A percentile compares a stretch with the other conserved stretches of the same genome.
Conservation (phyloP, 768 basidiomycete species). For the Psilocybe tampanensis region DNA sequence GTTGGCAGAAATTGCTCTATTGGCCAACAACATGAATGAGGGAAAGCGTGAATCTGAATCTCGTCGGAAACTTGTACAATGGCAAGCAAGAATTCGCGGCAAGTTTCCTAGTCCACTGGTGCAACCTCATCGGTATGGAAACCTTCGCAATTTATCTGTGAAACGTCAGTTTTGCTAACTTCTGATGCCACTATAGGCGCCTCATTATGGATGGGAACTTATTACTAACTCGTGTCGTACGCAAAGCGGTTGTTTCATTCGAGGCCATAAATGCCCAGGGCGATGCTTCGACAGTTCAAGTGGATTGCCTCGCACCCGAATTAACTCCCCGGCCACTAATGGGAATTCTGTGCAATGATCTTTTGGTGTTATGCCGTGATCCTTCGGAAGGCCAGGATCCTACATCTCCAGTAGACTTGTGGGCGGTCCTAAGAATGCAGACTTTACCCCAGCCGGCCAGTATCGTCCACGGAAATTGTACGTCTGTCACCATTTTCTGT, state of each 20-base stretch:
- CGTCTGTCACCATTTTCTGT: neutral
- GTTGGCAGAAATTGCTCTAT: slow-evolving; percentile 79
- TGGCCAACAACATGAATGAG: slow-evolving; percentile 98
- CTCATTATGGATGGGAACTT: slow-evolving; percentile 93
- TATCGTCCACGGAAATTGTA: slow-evolving; percentile 86
- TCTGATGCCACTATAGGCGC: slow-evolving; percentile 47
- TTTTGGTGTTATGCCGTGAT: slow-evolving; percentile 90
- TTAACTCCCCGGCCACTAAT: slow-evolving; percentile 76
- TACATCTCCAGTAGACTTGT: slow-evolving; percentile 80
- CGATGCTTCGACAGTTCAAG: slow-evolving; percentile 79
- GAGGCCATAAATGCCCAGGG: slow-evolving; percentile 80
- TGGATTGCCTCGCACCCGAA: slow-evolving; percentile 90
- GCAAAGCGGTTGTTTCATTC: slow-evolving; percentile 80
- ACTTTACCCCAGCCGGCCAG: slow-evolving; percentile 89
- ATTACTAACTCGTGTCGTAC: slow-evolving; percentile 85
- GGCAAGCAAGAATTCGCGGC: slow-evolving; percentile 87
- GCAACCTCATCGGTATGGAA: slow-evolving; percentile 87
- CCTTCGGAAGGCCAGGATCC: slow-evolving; percentile 81
- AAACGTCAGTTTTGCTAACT: neutral
- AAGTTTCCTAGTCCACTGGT: slow-evolving; percentile 97
- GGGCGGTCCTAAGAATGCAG: slow-evolving; percentile 96
- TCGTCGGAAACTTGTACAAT: slow-evolving; percentile 85
- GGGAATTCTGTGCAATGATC: slow-evolving; percentile 90
- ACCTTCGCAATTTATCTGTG: neutral
- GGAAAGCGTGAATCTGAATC: slow-evolving; percentile 96